Evolutionary conservation across 352 stramenopile genomes (phyloP).

Genomic region (Phytophthora agathidicida): DNA sequence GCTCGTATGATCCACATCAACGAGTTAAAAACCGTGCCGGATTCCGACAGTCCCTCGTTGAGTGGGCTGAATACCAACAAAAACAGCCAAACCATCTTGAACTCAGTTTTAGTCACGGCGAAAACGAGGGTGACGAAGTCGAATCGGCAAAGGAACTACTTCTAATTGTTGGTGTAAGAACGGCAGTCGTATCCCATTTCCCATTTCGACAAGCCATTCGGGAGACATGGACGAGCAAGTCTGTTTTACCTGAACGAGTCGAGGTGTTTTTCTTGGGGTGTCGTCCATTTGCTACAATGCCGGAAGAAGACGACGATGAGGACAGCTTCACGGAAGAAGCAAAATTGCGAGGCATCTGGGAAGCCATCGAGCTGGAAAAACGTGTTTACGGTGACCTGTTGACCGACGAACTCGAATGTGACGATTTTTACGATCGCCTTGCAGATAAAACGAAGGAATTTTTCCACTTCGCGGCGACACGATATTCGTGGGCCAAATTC

Average conservation of each 20-base stretch:
- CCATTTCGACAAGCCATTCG: constrained; percentile 32
- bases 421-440: constrained; percentile 49
- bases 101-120: too few species aligned
- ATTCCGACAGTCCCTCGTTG: not conserved
- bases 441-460: constrained; percentile 60
- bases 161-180: constrained; percentile 52
- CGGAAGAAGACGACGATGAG: not conserved
- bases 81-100: not conserved
- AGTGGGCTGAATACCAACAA: not conserved
- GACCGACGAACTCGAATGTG: constrained; percentile 47
- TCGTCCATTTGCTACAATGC: not conserved
- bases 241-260: not conserved
- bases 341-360: not conserved
- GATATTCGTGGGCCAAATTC: constrained; percentile 17
- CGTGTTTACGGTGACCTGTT: constrained; percentile 41
- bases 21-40: not conserved
- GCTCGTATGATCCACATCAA: too few species aligned
- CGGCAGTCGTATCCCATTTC: constrained; percentile 31
- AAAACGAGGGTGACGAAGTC: too few species aligned
- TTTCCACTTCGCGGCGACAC: constrained; percentile 31
- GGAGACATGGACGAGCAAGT: constrained; percentile 35
- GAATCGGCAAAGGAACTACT: too few species aligned
- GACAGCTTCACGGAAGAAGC: not conserved
- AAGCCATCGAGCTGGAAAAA: constrained; percentile 13
- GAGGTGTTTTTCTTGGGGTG: constrained; percentile 17